Percentiles rank a stretch among this genome's conserved stretches.
Evolutionary conservation across 2,329 filamentous ascomycete species (phyloP).

Genomic region (Fusarium sororula): DNA sequence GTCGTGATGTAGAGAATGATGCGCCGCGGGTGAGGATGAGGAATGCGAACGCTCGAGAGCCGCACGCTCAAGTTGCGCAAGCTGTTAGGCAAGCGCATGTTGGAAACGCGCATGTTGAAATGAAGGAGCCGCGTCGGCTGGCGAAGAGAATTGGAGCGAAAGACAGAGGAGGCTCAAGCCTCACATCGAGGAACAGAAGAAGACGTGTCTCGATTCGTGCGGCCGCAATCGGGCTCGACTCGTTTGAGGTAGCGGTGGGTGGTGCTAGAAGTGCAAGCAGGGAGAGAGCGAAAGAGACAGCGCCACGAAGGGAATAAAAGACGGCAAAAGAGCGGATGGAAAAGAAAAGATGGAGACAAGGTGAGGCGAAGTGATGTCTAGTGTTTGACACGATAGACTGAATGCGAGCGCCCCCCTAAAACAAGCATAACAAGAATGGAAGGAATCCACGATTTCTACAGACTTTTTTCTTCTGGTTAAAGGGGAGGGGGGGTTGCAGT

Average conservation of each 20-base stretch:
- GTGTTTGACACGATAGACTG: not conserved
- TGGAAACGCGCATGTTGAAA: conserved; percentile 22
- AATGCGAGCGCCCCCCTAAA: not conserved
- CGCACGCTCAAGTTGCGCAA: conserved; percentile 18
- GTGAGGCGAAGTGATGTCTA: not conserved
- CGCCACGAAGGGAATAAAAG: not conserved
- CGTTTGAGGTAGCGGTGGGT: not conserved
- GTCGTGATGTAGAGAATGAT: conserved; percentile 19
- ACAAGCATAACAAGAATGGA: not conserved
- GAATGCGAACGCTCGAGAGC: conserved; percentile 5
- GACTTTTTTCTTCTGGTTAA: not conserved
- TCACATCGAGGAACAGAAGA: conserved; percentile 8
- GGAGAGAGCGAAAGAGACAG: not conserved
- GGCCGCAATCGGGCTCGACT: not conserved
- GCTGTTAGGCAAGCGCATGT: conserved; percentile 14
- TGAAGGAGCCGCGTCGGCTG: not conserved
- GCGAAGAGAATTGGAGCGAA: not conserved
- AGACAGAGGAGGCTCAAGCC: conserved; percentile 6
- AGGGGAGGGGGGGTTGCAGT: not conserved
- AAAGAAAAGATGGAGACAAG: not conserved
- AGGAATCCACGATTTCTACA: not conserved
- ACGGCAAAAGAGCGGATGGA: conserved; percentile 9
- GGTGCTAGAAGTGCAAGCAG: not conserved
- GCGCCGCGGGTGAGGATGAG: conserved; percentile 31
- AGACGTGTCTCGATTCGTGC: not conserved